Evolutionary conservation across 345 rosid species (phyloP), one percentile per base, ranked within the genome.

Genomic region (Salix koriyanagi): DNA sequence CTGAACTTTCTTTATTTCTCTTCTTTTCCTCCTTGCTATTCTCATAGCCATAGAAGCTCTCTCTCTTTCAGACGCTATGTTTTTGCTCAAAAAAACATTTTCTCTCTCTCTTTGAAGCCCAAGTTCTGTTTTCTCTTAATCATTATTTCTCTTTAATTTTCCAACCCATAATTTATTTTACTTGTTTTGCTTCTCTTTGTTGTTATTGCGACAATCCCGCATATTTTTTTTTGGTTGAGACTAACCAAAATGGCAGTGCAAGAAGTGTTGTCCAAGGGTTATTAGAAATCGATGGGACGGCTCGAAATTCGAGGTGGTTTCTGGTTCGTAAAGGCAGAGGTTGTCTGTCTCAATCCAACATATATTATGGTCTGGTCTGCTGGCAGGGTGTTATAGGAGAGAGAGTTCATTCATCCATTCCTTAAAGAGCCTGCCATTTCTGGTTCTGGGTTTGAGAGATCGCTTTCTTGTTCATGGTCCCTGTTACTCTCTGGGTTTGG

Each of bases 301-400:
- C 86, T 75, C 83, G 54, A 41, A 72, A 75, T 82, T 81, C 86
- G 83, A 87, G 84, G 88, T 46, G 66, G 44, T 61, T 32, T 19
- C 42, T 39, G 52, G 28, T 58, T 37, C 16, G n/a, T 61, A 28
- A 39, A 68, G 41, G 62, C 75, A 48, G 37, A 19, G 54, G 30
- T 41, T 82, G 85, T 84, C 50, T 80, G 88, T 84, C 85, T 79
- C 79, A 50, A 80, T 84, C 77, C 82, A 76, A 65, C 78, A 80
- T 80, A 82, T 79, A 75, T 86, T 79, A 81, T 80, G 86, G 85
- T 78, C 84, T 82, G 74, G 73, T 77, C 74, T 56, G 21, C 70
- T 70, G 71, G 69, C 79, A 85, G 75, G 21, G 23, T 60, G 72
- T 54, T 54, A 74, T 72, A 23, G 21, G 52, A 48, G 30, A 28